Base-by-base conservation (phyloP, 164 flowering plant genomes). In the Vitis rupestris region DNA sequence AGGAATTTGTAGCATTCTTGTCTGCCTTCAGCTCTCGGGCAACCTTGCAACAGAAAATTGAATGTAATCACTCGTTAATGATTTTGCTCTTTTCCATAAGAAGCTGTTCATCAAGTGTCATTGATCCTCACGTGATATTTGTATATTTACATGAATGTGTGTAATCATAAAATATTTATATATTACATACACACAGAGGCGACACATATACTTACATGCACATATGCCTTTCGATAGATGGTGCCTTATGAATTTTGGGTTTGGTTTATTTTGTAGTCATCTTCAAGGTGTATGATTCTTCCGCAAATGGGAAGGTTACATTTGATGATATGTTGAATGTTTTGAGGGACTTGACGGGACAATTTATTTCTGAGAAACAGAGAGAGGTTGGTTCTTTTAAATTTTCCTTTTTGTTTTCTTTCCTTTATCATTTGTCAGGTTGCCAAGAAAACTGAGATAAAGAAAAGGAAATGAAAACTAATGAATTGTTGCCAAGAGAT, bases 1-100 rank as follows among this genome's bases (percentile, higher is more conserved):
- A 85, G 73, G 88, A 85, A 59, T 85, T 85, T 66, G 84, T 82
- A n/a, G 85, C 86, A 1, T 85, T 85, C 68, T 64, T 85, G 61
- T 81, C 88, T 30, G 78, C 81, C 0, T 85, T 85, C 44, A 37
- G 44, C 44, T 37, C 44, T 37, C 44, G 44, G 44, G 44, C 44
- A 37, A 37, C 44, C 44, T 37, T 37, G 44, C 44, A 37, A 37
- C 44, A 37, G 44, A 37, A 37, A 37, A 37, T 37, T 37, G 44
- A 37, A 37, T 37, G 44, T 85, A 37, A 37, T 37, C 44, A 37
- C 44, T 37, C 6, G 44, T 37, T 37, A 37, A 37, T 37, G 44
- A 3, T 37, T 37, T 37, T 37, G 4, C 44, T 37, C 44, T 37
- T 37, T 37, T 37, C 44, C 4, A 37, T 37, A 6, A 37, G 44